These are phyloP conservation scores for Gleditsia sinensis DNA, from an alignment of 306 rosid genomes.

Conservation along the genomic window DNA sequence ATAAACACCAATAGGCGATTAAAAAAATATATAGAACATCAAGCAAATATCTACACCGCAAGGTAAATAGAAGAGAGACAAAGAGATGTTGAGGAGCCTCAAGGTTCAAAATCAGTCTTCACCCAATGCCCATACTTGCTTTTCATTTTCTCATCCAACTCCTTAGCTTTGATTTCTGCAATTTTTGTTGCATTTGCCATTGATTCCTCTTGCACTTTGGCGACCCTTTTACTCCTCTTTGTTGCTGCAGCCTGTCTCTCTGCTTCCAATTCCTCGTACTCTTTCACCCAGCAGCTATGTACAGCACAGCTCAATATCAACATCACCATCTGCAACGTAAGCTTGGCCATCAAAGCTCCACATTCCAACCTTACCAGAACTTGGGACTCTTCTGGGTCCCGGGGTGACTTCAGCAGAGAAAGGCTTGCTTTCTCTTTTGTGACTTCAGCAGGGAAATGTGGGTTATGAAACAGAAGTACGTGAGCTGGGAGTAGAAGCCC, in stretches of 20 bases:
- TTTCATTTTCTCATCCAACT: constrained; percentile 59
- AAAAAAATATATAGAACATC: background rate
- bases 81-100: background rate
- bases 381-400: constrained; percentile 72
- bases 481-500: constrained; percentile 77
- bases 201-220: constrained; percentile 69
- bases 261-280: constrained; percentile 64
- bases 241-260: constrained; percentile 57
- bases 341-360: constrained; percentile 76
- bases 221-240: constrained; percentile 59
- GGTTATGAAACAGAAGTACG: constrained; percentile 65
- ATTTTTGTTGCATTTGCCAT: constrained; percentile 48
- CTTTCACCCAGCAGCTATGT: constrained; percentile 74
- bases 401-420: constrained; percentile 44
- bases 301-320: constrained; percentile 67
- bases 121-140: constrained; percentile 62
- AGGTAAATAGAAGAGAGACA: constrained; percentile 15
- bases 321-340: constrained; percentile 62
- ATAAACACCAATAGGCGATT: background rate
- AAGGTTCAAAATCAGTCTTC: constrained; percentile 73
- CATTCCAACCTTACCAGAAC: constrained; percentile 71
- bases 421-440: constrained; percentile 64
- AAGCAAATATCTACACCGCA: constrained; percentile 31
- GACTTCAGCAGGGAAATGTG: constrained; percentile 71
- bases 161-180: constrained; percentile 51